Conservation (phyloP, 1,284 basidiomycete species). For the Apiotrichum gamsii region DNA sequence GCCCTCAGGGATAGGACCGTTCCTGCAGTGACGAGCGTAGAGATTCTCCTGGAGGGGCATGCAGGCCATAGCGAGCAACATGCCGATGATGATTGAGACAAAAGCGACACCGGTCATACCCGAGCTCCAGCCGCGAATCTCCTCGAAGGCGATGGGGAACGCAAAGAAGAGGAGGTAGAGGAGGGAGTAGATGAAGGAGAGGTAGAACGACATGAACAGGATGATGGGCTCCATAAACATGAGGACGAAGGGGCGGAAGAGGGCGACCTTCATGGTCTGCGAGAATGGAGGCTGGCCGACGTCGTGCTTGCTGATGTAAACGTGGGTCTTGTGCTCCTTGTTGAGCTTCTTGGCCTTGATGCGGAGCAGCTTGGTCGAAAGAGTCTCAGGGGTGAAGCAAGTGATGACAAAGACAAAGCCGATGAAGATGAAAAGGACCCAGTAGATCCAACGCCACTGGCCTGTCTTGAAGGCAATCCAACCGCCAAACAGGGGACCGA, state of each 20-base stretch:
- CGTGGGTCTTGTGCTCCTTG: slow-evolving; percentile 42
- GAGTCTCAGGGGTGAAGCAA: slow-evolving; percentile 46
- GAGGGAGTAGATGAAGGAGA: slow-evolving; percentile 49
- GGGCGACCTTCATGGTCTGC: slow-evolving; percentile 38
- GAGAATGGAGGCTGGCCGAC: slow-evolving; percentile 27
- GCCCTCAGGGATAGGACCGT: slow-evolving; percentile 27
- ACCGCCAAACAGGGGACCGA: slow-evolving; percentile 45
- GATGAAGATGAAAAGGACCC: slow-evolving; percentile 44
- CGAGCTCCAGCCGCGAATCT: slow-evolving; percentile 41
- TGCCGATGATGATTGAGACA: slow-evolving; percentile 39
- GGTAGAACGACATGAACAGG: slow-evolving; percentile 49
- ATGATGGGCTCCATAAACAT: slow-evolving; percentile 48
- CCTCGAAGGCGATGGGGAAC: slow-evolving; percentile 43
- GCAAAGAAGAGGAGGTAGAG: slow-evolving; percentile 44
- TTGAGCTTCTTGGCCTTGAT: slow-evolving; percentile 39
- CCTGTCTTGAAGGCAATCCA: slow-evolving; percentile 39
- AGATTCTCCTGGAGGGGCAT: slow-evolving; percentile 41
- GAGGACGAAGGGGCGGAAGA: slow-evolving; percentile 46
- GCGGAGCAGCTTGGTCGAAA: slow-evolving; percentile 45
- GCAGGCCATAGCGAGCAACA: slow-evolving; percentile 27
- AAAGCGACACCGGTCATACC: slow-evolving; percentile 45
- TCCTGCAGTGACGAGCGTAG: slow-evolving; percentile 24
- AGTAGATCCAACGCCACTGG: slow-evolving; percentile 50
- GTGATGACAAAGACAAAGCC: slow-evolving; percentile 33
- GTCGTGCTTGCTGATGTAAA: slow-evolving; percentile 42